A percentile compares a stretch with the other conserved stretches of the same genome.
Evolutionary conservation across 2,329 filamentous ascomycete genomes (phyloP).

Genomic region (Thyridium curvatum): DNA sequence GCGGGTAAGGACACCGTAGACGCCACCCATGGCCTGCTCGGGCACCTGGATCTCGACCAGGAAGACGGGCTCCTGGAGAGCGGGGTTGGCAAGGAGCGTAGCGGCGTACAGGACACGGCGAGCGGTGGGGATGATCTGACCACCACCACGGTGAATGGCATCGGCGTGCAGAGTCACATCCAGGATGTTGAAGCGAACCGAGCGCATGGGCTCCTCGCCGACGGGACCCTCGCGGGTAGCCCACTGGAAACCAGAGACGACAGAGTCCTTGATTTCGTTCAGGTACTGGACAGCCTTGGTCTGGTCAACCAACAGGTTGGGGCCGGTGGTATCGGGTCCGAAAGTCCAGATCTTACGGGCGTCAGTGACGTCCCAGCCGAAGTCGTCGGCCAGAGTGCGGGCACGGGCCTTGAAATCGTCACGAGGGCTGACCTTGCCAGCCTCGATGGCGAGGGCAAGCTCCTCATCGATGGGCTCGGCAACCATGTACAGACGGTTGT

Average conservation of each 20-base stretch:
- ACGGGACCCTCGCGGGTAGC: constrained; percentile 95
- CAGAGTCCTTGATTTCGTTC: constrained; percentile 99
- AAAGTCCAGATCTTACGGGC: constrained; percentile 99
- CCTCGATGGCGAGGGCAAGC: constrained; percentile 82
- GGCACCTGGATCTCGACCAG: constrained; percentile 98
- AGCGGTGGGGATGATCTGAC: constrained; percentile 95
- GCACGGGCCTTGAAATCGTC: constrained; percentile 99
- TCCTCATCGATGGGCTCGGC: constrained; percentile 91
- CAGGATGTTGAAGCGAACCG: constrained; percentile 96
- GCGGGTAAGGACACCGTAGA: constrained; percentile 97
- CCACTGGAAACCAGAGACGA: constrained; percentile 99
- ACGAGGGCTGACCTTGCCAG: constrained; percentile 85
- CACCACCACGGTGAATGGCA: constrained; percentile 99
- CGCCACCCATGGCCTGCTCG: constrained; percentile 98
- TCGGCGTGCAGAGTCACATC: constrained; percentile 99
- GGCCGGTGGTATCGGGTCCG: constrained; percentile 93
- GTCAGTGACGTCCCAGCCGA: constrained; percentile 99
- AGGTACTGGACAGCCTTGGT: constrained; percentile 99
- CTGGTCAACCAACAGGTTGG: constrained; percentile 98
- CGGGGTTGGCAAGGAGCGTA: constrained; percentile 82
- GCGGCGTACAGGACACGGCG: constrained; percentile 97
- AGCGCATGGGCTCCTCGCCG: constrained; percentile 97
- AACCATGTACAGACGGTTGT: constrained; percentile 98
- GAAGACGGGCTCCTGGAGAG: constrained; percentile 95
- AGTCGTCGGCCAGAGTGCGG: constrained; percentile 91